phyloP scores from a whole-genome alignment of 2,329 filamentous ascomycete genomes.

The Teratosphaeria nubilosa region DNA sequence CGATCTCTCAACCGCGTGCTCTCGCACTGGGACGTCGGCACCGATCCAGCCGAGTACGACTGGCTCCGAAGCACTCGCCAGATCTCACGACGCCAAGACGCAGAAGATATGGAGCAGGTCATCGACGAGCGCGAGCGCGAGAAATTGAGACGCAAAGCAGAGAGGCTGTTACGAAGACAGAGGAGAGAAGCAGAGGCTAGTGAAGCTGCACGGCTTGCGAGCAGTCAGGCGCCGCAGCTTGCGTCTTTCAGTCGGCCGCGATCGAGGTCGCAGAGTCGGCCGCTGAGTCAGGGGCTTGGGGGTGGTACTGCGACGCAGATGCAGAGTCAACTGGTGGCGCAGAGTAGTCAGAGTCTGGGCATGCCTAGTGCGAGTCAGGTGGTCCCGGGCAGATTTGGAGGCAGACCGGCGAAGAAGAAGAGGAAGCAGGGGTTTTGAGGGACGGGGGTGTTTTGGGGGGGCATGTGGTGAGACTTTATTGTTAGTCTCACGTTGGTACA shows the following conservation, averaged over 20 bases:
- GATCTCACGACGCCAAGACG: slow-evolving; percentile 15
- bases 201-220: slow-evolving; percentile 14
- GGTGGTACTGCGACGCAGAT: background rate
- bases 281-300: slow-evolving; percentile 2
- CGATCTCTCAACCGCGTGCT: slow-evolving; percentile 28
- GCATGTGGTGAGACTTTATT: too few species aligned
- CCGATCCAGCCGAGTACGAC: slow-evolving; percentile 30
- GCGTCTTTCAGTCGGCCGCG: slow-evolving; percentile 19
- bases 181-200: slow-evolving; percentile 27
- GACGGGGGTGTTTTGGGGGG: background rate
- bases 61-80: slow-evolving; percentile 27
- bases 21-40: slow-evolving; percentile 31
- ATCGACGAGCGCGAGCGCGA: slow-evolving; percentile 28
- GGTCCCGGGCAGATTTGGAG: slow-evolving; percentile 22
- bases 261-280: background rate
- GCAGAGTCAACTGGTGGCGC: slow-evolving; percentile 6
- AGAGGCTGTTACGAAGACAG: slow-evolving; percentile 31
- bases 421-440: slow-evolving; percentile 28
- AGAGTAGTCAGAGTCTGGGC: slow-evolving; percentile 17
- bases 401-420: slow-evolving; percentile 33
- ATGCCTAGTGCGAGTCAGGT: slow-evolving; percentile 23
- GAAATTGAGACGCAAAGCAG: slow-evolving; percentile 29
- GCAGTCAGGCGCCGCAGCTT: slow-evolving; percentile 21
- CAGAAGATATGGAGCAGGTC: slow-evolving; percentile 22
- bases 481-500: too few species aligned